Evolutionary conservation across 192 early-diverging fungal genomes (phyloP).

Genomic region (Chytriomyces sp.): DNA sequence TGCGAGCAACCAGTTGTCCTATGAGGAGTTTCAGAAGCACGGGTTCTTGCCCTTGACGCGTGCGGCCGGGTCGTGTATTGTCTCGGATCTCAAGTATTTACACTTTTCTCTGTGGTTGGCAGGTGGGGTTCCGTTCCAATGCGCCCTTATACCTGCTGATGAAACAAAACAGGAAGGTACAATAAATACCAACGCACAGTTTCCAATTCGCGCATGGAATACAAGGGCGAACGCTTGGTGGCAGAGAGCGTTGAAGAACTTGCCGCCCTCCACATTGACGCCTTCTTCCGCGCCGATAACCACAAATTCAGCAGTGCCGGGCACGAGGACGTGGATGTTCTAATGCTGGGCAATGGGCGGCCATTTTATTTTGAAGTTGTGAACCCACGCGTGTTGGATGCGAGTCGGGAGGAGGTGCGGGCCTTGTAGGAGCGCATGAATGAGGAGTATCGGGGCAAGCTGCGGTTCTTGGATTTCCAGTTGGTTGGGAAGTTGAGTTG

Average conservation of each 20-base stretch:
- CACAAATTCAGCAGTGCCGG: constrained; percentile 85
- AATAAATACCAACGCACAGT: constrained; percentile 56
- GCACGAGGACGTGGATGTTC: constrained; percentile 91
- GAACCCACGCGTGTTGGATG: constrained; percentile 64
- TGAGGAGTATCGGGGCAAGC: constrained; percentile 29
- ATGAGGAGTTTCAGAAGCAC: constrained; percentile 31
- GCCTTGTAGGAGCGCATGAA: constrained; percentile 46
- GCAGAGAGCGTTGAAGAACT: constrained; percentile 82
- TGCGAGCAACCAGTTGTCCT: constrained; percentile 26
- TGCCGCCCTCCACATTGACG: constrained; percentile 52
- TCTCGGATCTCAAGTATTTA: constrained; percentile 35
- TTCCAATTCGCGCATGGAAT: constrained; percentile 84
- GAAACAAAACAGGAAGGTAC: constrained; percentile 39
- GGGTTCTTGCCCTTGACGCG: constrained; percentile 9
- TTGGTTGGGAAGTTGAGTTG: constrained; percentile 35
- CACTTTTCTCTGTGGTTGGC: constrained; percentile 65
- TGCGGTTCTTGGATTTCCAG: constrained; percentile 42
- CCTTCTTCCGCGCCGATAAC: constrained; percentile 34
- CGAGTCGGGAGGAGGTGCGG: constrained; percentile 26
- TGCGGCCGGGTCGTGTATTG: constrained; percentile 10
- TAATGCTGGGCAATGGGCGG: constrained; percentile 89
- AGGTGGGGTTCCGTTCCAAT: constrained; percentile 22
- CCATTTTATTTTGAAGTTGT: constrained; percentile 90
- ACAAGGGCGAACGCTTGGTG: constrained; percentile 67
- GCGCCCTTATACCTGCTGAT: not conserved